Evolutionary conservation across 331 rosid species (phyloP).

Genomic region (Spiraea crenata): DNA sequence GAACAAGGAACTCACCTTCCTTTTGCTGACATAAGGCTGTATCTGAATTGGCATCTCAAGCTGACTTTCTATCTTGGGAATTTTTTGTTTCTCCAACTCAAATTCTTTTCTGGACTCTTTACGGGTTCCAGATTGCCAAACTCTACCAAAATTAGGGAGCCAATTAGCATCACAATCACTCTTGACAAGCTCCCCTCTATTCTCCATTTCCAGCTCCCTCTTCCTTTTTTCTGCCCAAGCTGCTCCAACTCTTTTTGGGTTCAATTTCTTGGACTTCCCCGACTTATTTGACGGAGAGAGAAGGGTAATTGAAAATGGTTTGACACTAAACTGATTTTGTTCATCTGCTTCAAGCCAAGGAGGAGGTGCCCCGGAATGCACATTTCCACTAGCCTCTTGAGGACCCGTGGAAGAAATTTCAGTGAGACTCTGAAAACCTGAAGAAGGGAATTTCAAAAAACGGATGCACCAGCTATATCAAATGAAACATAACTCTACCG

Average conservation of each 20-base stretch:
- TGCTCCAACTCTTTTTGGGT: slow-evolving; percentile 87
- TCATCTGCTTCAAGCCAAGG: slow-evolving; percentile 75
- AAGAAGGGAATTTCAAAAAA: slow-evolving; percentile 31
- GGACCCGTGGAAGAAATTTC: slow-evolving; percentile 33
- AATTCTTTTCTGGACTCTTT: slow-evolving; percentile 88
- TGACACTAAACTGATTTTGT: slow-evolving; percentile 38
- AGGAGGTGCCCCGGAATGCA: slow-evolving; percentile 74
- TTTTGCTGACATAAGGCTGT: slow-evolving; percentile 84
- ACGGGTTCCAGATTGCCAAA: slow-evolving; percentile 97
- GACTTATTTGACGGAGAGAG: slow-evolving; percentile 40
- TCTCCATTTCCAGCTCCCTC: slow-evolving; percentile 86
- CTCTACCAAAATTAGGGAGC: slow-evolving; percentile 96
- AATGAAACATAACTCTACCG: slow-evolving; percentile 11
- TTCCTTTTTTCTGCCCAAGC: slow-evolving; percentile 96
- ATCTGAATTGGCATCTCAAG: slow-evolving; percentile 50
- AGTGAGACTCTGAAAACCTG: slow-evolving; percentile 56
- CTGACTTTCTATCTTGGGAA: slow-evolving; percentile 47
- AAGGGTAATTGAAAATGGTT: slow-evolving; percentile 30
- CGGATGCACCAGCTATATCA: slow-evolving; percentile 24
- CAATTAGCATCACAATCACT: slow-evolving; percentile 58
- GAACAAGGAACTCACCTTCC: slow-evolving; percentile 63
- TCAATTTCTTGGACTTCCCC: slow-evolving; percentile 62
- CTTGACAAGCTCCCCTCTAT: slow-evolving; percentile 71
- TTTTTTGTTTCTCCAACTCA: slow-evolving; percentile 64
- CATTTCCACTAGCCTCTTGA: slow-evolving; percentile 52